phyloP scores from a whole-genome alignment of 257 asterid genomes.

The Nemophila menziesii region DNA sequence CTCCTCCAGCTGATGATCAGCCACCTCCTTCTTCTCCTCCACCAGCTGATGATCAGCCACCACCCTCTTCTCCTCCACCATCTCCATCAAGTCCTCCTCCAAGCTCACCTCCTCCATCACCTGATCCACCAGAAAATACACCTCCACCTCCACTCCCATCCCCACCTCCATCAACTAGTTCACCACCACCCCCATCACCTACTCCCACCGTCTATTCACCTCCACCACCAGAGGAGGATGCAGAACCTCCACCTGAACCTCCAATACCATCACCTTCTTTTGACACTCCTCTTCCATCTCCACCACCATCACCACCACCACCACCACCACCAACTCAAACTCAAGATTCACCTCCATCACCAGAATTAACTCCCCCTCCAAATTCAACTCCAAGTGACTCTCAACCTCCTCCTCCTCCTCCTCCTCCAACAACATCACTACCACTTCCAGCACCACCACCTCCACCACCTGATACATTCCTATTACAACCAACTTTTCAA shows the following conservation, averaged over 20 bases:
- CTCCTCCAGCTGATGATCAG: too few species aligned
- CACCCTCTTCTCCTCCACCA: constrained; percentile 15
- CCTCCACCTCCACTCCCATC: constrained; percentile 12
- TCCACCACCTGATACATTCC: constrained; percentile 19
- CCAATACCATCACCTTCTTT: constrained; percentile 28
- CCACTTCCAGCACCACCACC: constrained; percentile 25
- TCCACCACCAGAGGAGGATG: constrained; percentile 23
- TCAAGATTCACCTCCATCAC: constrained; percentile 12
- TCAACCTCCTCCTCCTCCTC: constrained; percentile 7
- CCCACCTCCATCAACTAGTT: constrained; percentile 14
- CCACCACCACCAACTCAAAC: constrained; percentile 1
- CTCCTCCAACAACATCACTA: constrained; percentile 16
- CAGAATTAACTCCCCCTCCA: constrained; percentile 14
- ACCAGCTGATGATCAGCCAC: neutral
- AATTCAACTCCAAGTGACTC: constrained; percentile 8
- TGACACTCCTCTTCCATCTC: constrained; percentile 12
- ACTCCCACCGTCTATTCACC: constrained; percentile 14
- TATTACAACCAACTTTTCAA: constrained; percentile 12
- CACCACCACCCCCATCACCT: constrained; percentile 18
- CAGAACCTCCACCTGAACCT: neutral
- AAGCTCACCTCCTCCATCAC: constrained; percentile 8
- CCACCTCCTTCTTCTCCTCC: neutral
- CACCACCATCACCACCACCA: constrained; percentile 7
- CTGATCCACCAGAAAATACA: constrained; percentile 5
- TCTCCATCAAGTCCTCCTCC: constrained; percentile 6